Base-by-base conservation (phyloP, 768 basidiomycete species). In the Peribolospora kevripleyi region DNA sequence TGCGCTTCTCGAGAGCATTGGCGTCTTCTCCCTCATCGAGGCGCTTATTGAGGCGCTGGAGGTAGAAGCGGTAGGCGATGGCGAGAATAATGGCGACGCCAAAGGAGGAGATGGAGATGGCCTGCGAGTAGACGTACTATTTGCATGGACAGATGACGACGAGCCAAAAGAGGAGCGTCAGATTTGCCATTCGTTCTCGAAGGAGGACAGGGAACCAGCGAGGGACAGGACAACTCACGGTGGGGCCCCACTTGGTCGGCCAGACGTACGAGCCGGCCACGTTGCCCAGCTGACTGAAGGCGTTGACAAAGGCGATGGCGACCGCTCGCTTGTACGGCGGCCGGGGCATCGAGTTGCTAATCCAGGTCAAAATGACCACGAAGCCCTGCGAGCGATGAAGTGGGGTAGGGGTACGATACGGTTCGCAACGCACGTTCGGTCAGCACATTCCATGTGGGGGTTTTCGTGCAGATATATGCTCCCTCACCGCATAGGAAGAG, bases 251-350 rank as follows among this genome's bases (percentile, higher is more conserved):
- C 0, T 25, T 7, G 3, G 48, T 3, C 0, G 55, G 55, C 49
- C 56, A 59, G 41, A 75, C 77, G 69, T 71, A 88, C 71, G 84
- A 79, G 58, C 86, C 86, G 47, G 78, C 69, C 46, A 91, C 73
- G 68, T 90, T 90, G 0, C 87, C 87, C 3, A 84, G 71, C 62
- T 84, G 79, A 7, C 80, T 80, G 63, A 84, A 76, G 46, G 79
- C 76, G 65, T 88, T 86, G 62, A 87, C 76, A 57, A 83, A 68
- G 2, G 84, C 86, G 50, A 91, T 71, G 9, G 80, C 80, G n/a
- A 87, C 80, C 3, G 86, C 82, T 4, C 86, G 78, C 67, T 88
- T 90, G n/a, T 80, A 77, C 4, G 84, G 74, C 37, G 86, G 79
- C n/a, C 76, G 76, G 38, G 84, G 76, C 68, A 91, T 71, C 11